Evolutionary conservation across 352 stramenopile genomes (phyloP).

Genomic region (Pseudoperonospora humuli): DNA sequence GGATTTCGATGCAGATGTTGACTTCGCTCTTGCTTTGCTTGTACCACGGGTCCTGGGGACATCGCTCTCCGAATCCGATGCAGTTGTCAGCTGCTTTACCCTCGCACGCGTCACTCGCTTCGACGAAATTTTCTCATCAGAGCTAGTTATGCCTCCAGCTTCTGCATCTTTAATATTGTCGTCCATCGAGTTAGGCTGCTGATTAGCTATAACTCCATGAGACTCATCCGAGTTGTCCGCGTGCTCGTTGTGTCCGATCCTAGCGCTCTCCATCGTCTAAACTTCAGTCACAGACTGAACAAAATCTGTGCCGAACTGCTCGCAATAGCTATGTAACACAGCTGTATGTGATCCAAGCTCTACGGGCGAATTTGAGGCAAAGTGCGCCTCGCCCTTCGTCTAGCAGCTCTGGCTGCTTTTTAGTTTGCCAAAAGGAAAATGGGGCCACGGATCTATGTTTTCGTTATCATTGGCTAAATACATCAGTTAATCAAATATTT

Average conservation of each 20-base stretch:
- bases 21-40: slow-evolving; percentile 14
- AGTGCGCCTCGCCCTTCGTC: slow-evolving; percentile 2
- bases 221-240: slow-evolving; percentile 6
- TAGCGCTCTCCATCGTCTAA: slow-evolving; percentile 7
- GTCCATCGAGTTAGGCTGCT: slow-evolving; percentile 1
- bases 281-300: background rate
- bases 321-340: slow-evolving; percentile 2
- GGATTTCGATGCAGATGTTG: background rate
- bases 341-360: background rate
- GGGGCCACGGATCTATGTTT: slow-evolving; percentile 5
- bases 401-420: slow-evolving; percentile 12
- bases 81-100: slow-evolving; percentile 3
- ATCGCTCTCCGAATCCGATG: slow-evolving; percentile 19
- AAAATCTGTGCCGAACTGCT: background rate
- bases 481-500: too few species aligned
- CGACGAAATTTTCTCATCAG: slow-evolving; percentile 12
- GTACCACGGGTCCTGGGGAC: slow-evolving; percentile 13
- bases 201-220: background rate
- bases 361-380: background rate
- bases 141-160: slow-evolving; percentile 19
- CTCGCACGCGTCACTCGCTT: slow-evolving; percentile 19
- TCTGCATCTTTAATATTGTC: slow-evolving; percentile 14
- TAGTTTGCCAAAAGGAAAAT: slow-evolving; percentile 21
- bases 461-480: too few species aligned
- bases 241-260: slow-evolving; percentile 2